Conservation (phyloP, 2,329 filamentous ascomycete species). For the Fusarium subglutinans region DNA sequence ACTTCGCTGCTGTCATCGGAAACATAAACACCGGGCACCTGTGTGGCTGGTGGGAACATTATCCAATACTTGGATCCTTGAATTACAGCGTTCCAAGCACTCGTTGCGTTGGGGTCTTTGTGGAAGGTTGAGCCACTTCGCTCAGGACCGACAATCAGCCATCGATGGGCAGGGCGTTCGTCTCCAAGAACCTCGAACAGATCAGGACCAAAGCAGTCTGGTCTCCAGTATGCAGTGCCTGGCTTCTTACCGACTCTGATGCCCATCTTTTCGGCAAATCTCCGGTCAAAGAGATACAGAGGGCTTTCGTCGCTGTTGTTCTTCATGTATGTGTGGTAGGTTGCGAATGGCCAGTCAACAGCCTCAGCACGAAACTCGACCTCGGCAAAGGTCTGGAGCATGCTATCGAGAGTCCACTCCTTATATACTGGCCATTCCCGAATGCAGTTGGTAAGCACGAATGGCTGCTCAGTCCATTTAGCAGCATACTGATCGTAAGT, state of each 20-base stretch:
- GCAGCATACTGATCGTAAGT: conserved; percentile 77
- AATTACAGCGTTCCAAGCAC: conserved; percentile 94
- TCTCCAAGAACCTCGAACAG: conserved; percentile 81
- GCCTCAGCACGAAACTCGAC: conserved; percentile 87
- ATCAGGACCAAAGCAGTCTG: conserved; percentile 86
- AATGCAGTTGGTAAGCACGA: conserved; percentile 85
- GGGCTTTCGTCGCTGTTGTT: conserved; percentile 86
- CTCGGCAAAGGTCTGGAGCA: conserved; percentile 71
- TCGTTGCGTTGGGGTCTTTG: conserved; percentile 78
- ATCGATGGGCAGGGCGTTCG: conserved; percentile 86
- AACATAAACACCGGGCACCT: conserved; percentile 89
- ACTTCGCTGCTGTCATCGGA: conserved; percentile 92
- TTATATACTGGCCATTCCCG: conserved; percentile 81
- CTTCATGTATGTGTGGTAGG: conserved; percentile 84
- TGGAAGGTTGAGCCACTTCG: conserved; percentile 94
- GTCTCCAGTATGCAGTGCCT: conserved; percentile 75
- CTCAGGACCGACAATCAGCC: conserved; percentile 90
- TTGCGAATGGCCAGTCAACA: conserved; percentile 88
- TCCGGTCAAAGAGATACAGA: conserved; percentile 89
- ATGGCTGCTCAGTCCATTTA: conserved; percentile 82
- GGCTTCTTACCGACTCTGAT: conserved; percentile 67
- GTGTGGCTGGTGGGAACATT: conserved; percentile 86
- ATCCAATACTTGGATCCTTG: conserved; percentile 97
- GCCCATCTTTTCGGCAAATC: conserved; percentile 86
- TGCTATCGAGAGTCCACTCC: conserved; percentile 75